These are phyloP conservation scores for Phanerochaete sordida DNA, from an alignment of 768 basidiomycete genomes.

Conservation along the genomic window DNA sequence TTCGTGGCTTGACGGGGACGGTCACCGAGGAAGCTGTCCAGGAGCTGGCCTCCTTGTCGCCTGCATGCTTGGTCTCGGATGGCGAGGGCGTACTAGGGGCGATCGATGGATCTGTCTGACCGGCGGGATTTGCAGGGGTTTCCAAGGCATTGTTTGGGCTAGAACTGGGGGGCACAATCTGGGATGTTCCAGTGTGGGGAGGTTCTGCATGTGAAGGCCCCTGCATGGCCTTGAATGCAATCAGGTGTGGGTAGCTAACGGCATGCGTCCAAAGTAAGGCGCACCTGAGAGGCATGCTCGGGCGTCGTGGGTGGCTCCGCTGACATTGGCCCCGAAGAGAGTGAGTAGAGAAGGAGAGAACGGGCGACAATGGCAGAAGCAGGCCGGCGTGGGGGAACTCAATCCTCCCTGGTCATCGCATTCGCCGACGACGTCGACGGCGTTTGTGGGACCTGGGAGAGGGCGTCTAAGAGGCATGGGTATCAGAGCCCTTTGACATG, in stretches of 20 bases:
- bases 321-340: not conserved
- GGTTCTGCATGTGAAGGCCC: not conserved
- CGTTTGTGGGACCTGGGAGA: conserved; percentile 10
- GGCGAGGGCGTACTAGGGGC: not conserved
- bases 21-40: conserved; percentile 33
- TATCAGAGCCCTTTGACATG: not conserved
- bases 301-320: not conserved
- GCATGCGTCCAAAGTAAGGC: not conserved
- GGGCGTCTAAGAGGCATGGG: conserved; percentile 9
- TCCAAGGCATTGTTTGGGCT: not conserved
- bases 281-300: not conserved
- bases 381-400: not conserved
- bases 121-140: conserved; percentile 1
- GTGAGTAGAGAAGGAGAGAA: not conserved
- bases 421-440: conserved; percentile 10
- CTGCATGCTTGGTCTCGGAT: conserved; percentile 1
- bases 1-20: conserved; percentile 33
- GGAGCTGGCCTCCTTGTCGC: conserved; percentile 35
- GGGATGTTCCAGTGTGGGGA: not conserved
- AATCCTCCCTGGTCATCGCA: conserved; percentile 8
- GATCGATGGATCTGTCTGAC: conserved; percentile 8
- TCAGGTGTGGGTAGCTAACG: conserved; percentile 1
- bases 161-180: not conserved
- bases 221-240: not conserved
- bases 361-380: not conserved